Evolutionary conservation across 345 rosid genomes (phyloP), one percentile per base, ranked within the genome.

Genomic region (Corchorus capsularis): DNA sequence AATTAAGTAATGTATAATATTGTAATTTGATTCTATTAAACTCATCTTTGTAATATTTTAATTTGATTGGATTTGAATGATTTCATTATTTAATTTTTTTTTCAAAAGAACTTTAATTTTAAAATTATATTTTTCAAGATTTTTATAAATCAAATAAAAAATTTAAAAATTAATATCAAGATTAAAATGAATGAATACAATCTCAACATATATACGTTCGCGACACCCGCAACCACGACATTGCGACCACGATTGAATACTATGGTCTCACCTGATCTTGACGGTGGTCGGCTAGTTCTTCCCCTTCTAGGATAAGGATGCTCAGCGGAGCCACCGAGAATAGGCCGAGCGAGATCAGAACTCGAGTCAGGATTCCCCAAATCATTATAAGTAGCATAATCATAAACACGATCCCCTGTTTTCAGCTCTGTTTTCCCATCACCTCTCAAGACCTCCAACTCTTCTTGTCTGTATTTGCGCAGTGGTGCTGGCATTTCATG

Each of bases 291-390:
- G 47, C 96, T 83, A 19, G 98, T 93, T 83, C 96, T 82, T 66
- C 87, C 89, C 59, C 96, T 86, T 9, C 98, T 90, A 63, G 98
- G 98, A 78, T 93, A 93, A 68, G 98, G 98, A 78, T 82, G 75
- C 73, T 88, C 80, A 8, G 70, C 5, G 12, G 93, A 80, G 0
- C 98, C 96, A 54, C 96, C 98, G 34, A 93, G 94, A 62, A 89
- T 84, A 11, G 94, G 96, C 5, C 96, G 87, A 16, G 35, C 60
- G 65, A 19, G 59, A 76, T 83, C 60, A 70, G 83, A 83, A 75
- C 88, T 76, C 0, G 73, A 63, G n/a, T 77, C 78, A 0, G 94
- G 97, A 32, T 86, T 80, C 0, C 89, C 90, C 80, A 93, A 73
- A 70, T 93, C 98, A 55, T 93, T 91, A 43, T 93, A 93, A 82